phyloP scores from a whole-genome alignment of 306 rosid genomes.

The Prunus armeniaca region DNA sequence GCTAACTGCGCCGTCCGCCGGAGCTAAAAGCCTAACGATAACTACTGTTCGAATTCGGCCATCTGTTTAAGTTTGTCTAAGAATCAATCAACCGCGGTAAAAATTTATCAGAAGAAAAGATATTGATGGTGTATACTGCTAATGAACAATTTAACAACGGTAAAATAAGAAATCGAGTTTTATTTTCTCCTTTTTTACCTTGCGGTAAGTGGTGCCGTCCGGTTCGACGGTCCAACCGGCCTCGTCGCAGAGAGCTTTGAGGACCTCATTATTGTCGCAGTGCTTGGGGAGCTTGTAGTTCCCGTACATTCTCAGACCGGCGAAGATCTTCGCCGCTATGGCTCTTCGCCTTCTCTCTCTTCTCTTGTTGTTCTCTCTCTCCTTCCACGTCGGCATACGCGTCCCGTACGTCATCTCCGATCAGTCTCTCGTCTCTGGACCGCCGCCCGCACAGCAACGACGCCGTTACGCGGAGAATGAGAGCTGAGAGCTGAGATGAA shows the following conservation, averaged over 20 bases:
- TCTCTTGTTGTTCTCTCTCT: slow-evolving; percentile 87
- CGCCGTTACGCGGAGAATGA: neutral
- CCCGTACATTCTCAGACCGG: slow-evolving; percentile 80
- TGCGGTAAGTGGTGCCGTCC: slow-evolving; percentile 87
- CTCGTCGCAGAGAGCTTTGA: slow-evolving; percentile 85
- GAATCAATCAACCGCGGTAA: neutral
- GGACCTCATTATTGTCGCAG: slow-evolving; percentile 95
- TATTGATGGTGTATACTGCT: neutral
- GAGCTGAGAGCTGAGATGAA: slow-evolving; percentile 4
- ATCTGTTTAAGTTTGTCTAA: neutral
- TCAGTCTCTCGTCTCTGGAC: neutral
- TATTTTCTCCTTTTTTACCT: slow-evolving; percentile 38
- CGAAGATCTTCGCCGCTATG: slow-evolving; percentile 77
- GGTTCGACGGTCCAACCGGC: slow-evolving; percentile 88
- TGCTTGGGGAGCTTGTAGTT: slow-evolving; percentile 88
- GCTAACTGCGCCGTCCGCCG: neutral
- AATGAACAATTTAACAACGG: neutral
- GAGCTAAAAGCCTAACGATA: neutral
- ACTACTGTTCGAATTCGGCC: neutral
- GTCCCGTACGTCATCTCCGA: slow-evolving; percentile 71
- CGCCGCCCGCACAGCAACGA: neutral
- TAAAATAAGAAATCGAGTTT: neutral
- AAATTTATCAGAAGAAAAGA: neutral
- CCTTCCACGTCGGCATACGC: slow-evolving; percentile 83
- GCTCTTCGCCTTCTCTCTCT: slow-evolving; percentile 82